Base-by-base conservation (phyloP, 768 basidiomycete species). In the Mycena chlorophos region DNA sequence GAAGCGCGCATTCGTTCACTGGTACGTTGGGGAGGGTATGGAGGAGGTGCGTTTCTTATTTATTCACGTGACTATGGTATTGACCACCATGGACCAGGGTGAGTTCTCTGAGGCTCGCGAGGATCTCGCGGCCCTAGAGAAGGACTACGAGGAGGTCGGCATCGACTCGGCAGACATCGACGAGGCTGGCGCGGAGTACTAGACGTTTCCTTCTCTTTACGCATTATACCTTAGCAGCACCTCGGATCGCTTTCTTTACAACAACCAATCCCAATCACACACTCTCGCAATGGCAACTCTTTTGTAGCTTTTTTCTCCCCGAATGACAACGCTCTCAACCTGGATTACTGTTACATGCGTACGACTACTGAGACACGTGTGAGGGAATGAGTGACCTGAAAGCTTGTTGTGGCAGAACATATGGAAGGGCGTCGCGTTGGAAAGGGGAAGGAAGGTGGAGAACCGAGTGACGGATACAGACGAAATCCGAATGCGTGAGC, bases 81-180 rank as follows among this genome's bases (percentile, higher is more conserved):
- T 27, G 40, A 25, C 26, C 31, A 28, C 17, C 26, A 0, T n/a
- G n/a, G 13, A 17, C 14, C 14, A 85, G 83, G 96, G 96, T 71
- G 96, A 99, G 77, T 98, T 98, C 78, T 95, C 93, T 19, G 96
- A 98, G 78, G 96, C 96, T 19, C 89, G 96, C 57, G 97, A 99
- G 77, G 96, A 99, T 71, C 87, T 99, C 55, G 97, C 96, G n/a
- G 96, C 96, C n/a, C 86, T 99, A 52, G 96, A 98, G 81, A 97
- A 94, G 73, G 93, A 94, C 63, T 94, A 94, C 65, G 91, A 93
- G 71, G 92, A 97, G 70, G 93, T 87, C 62, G 83, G 85, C 50
- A 77, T 75, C 26, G 75, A 76, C 66, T 75, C 78, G 12, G 79
- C 69, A 31, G 82, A 82, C 42, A 70, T 60, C 56, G 80, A 80